Percentiles rank a stretch among this genome's conserved stretches.
Evolutionary conservation across 139 green algal species (phyloP).

Genomic region (Coelastrella sp.): DNA sequence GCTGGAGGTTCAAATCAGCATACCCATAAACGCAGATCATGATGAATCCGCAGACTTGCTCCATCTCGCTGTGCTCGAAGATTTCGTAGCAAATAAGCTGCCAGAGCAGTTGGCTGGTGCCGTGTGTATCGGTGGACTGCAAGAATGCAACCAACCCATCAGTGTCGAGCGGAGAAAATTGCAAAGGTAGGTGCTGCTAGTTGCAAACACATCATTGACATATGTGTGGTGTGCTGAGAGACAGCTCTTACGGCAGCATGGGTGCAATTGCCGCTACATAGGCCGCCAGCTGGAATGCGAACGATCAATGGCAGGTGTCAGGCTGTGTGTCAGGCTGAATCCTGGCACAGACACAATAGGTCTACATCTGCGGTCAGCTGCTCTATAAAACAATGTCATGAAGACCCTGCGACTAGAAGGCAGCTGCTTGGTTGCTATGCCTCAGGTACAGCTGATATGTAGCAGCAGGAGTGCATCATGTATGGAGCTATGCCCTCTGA

Average conservation of each 20-base stretch:
- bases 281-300: no score
- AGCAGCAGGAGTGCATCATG: no score
- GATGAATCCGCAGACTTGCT: conserved; percentile 8
- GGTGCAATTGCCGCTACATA: no score
- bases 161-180: background rate
- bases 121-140: background rate
- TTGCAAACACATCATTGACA: background rate
- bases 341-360: no score
- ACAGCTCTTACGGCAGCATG: background rate
- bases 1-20: background rate
- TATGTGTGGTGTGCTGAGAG: background rate
- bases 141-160: background rate
- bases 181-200: background rate
- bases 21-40: background rate
- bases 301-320: no score
- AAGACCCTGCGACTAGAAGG: no score
- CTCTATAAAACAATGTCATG: no score
- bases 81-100: background rate
- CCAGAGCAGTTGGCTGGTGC: background rate
- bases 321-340: no score
- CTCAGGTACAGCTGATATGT: no score
- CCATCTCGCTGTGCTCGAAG: background rate
- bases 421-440: no score
- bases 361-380: no score
- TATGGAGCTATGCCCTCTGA: no score